Evolutionary conservation across 2,329 filamentous ascomycete species (phyloP).

Genomic region (Cladosporium sp.): DNA sequence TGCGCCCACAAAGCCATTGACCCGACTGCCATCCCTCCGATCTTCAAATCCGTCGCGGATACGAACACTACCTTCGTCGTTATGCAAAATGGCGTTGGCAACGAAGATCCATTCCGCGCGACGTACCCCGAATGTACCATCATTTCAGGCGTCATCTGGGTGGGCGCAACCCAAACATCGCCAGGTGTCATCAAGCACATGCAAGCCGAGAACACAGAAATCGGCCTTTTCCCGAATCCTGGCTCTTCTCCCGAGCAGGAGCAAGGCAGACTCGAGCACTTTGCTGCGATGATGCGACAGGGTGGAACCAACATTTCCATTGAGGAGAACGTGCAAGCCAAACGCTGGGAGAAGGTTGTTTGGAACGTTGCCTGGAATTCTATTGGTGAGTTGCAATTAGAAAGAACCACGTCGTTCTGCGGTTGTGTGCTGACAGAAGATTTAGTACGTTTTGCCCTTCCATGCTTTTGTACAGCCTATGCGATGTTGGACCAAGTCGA

Average conservation of each 20-base stretch:
- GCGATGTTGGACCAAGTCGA: not conserved
- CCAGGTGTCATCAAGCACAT: constrained; percentile 54
- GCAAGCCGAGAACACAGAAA: constrained; percentile 56
- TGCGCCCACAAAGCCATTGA: constrained; percentile 50
- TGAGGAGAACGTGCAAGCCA: constrained; percentile 56
- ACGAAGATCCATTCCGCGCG: constrained; percentile 56
- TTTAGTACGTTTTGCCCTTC: not conserved
- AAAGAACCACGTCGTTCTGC: too few species aligned
- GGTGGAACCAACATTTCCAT: constrained; percentile 51
- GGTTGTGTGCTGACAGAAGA: not conserved
- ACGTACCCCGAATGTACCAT: constrained; percentile 55
- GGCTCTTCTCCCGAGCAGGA: constrained; percentile 35
- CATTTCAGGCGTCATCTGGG: constrained; percentile 58
- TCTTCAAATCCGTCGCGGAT: constrained; percentile 42
- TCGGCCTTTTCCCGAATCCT: constrained; percentile 53
- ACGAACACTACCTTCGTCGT: constrained; percentile 57
- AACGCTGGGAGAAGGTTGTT: constrained; percentile 62
- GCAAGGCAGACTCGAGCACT: constrained; percentile 40
- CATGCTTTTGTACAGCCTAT: not conserved
- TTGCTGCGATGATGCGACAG: constrained; percentile 44
- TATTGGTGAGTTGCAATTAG: constrained; percentile 31
- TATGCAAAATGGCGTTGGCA: constrained; percentile 64
- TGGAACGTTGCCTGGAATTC: constrained; percentile 64
- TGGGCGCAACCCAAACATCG: constrained; percentile 52
- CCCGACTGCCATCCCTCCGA: constrained; percentile 37